Evolutionary conservation across 805 yeast genomes (phyloP), one percentile per base, ranked within the genome.

Genomic region (fission yeast (Schizosaccharomyces pombe)): DNA sequence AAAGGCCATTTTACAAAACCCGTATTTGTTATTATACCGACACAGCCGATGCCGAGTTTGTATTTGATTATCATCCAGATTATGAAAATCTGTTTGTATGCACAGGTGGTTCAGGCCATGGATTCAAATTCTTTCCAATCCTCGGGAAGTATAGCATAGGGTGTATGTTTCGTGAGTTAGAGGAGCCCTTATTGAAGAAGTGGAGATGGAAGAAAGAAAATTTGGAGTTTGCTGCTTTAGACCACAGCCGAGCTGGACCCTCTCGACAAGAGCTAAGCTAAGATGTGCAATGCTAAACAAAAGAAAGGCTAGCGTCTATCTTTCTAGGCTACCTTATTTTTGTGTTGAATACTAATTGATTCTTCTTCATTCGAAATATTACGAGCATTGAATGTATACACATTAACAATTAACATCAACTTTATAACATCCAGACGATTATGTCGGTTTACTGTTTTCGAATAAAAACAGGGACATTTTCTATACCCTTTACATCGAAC

Each of bases 21-120:
- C 72, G 68, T 55, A 70, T 66, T 55, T 66, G 70, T 55, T 72
- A 67, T 67, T 65, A 64, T 55, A 64, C 67, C 0, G 68, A 65
- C 54, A 58, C 67, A 5, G 61, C 63, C 6, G 61, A 64, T 55
- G 61, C 62, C 30, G 64, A 65, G 47, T 64, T 60, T 53, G 57
- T 65, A 26, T 55, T 62, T 19, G 64, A 61, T 52, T 56, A 56
- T 33, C 60, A 57, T 40, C 64, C 68, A 24, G 54, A 51, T 3
- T 57, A 57, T 49, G 58, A 58, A 34, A 58, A 58, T 14, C 40
- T 65, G 30, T 31, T 65, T 2, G 58, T 64, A 9, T 64, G 60
- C 29, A 63, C 66, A 19, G 67, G 68, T 52, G 68, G 65, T 5
- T 64, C 66, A 2, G 68, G 68, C 1, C 67, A 65, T 56, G 68